phyloP scores from a whole-genome alignment of 139 green algal genomes.

The Picocystis salinarum region DNA sequence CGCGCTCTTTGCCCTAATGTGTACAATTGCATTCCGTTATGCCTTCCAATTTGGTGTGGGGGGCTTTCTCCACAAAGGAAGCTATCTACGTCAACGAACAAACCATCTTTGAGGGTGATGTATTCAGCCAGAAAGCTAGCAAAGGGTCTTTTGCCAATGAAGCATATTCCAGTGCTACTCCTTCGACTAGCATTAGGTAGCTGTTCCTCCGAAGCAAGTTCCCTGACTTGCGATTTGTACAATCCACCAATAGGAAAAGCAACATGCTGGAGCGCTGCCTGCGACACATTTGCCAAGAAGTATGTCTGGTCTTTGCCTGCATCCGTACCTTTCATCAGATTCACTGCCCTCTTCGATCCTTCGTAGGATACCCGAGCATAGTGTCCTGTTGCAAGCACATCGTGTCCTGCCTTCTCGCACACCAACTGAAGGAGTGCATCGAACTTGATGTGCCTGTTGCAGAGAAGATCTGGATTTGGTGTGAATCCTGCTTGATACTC shows the following conservation, averaged over 20 bases:
- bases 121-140: slow-evolving; percentile 51
- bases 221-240: slow-evolving; percentile 37
- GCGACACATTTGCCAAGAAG: slow-evolving; percentile 38
- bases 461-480: slow-evolving; percentile 67
- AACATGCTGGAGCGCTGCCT: slow-evolving; percentile 12
- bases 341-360: neutral
- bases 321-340: slow-evolving; percentile 38
- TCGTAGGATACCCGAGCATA: slow-evolving; percentile 31
- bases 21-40: slow-evolving; percentile 32
- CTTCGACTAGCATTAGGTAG: slow-evolving; percentile 20
- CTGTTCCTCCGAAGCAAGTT: slow-evolving; percentile 17
- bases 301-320: slow-evolving; percentile 54
- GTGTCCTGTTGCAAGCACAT: slow-evolving; percentile 49
- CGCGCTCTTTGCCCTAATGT: slow-evolving; percentile 53
- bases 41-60: slow-evolving; percentile 20
- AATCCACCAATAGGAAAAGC: slow-evolving; percentile 20
- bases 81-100: slow-evolving; percentile 28
- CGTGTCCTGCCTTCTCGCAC: slow-evolving; percentile 16
- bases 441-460: slow-evolving; percentile 76
- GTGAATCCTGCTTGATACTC: slow-evolving; percentile 31
- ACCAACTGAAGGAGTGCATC: slow-evolving; percentile 31
- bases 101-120: slow-evolving; percentile 14
- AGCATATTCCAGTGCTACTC: slow-evolving; percentile 63
- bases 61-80: neutral
- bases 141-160: slow-evolving; percentile 55